phyloP scores from a whole-genome alignment of 1,284 basidiomycete genomes.

The Fistulinella cinereoalba region DNA sequence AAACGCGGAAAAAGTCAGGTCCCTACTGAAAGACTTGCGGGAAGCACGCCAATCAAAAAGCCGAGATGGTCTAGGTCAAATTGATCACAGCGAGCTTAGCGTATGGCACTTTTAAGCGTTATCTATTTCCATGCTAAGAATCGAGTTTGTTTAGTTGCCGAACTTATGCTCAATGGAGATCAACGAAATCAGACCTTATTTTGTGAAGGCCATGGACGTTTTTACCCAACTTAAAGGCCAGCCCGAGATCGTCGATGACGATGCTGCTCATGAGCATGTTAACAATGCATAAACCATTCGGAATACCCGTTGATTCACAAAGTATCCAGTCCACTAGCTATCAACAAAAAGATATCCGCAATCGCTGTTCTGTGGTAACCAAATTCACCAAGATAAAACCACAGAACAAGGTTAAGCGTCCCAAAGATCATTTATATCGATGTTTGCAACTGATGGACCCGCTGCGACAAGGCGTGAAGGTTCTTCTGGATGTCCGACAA shows the following conservation, averaged over 20 bases:
- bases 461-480: constrained; percentile 53
- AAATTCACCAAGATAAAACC: constrained; percentile 1
- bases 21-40: constrained; percentile 88
- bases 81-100: constrained; percentile 77
- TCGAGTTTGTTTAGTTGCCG: constrained; percentile 54
- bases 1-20: constrained; percentile 77
- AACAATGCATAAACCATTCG: constrained; percentile 6
- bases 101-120: constrained; percentile 43
- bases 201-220: constrained; percentile 78
- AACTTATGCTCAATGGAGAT: constrained; percentile 90
- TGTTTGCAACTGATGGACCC: constrained; percentile 38
- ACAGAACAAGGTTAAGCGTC: neutral
- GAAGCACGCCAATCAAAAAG: constrained; percentile 95
- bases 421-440: constrained; percentile 5
- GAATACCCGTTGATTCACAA: neutral
- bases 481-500: constrained; percentile 57
- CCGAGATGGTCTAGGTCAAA: constrained; percentile 72
- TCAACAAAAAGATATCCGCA: neutral
- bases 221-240: constrained; percentile 43
- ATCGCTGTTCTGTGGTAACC: constrained; percentile 3
- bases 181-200: constrained; percentile 89
- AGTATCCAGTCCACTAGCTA: neutral
- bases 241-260: constrained; percentile 13
- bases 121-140: neutral
- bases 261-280: constrained; percentile 7